phyloP scores from a whole-genome alignment of 805 yeast genomes.

The Hanseniaspora valbyensis region DNA sequence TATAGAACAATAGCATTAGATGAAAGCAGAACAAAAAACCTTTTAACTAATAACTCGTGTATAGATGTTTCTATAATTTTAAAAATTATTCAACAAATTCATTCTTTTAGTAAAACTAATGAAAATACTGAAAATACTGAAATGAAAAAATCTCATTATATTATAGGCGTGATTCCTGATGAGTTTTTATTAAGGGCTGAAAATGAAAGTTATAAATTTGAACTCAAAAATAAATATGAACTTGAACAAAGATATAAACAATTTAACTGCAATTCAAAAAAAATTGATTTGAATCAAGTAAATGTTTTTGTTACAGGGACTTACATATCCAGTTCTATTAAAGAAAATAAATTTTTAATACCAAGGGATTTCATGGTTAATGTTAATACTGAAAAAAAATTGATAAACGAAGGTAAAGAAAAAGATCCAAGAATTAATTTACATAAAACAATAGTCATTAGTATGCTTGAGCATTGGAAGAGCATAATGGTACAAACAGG shows the following conservation, averaged over 20 bases:
- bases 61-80: not conserved
- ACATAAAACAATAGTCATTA: slow-evolving; percentile 18
- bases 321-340: not conserved
- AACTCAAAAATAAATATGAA: not conserved
- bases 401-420: too few relatives aligned
- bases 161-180: not conserved
- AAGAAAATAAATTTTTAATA: not conserved
- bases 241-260: not conserved
- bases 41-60: not conserved
- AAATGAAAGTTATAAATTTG: not conserved
- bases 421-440: not conserved
- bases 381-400: too few relatives aligned
- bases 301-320: not conserved
- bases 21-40: not conserved
- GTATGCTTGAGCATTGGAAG: slow-evolving; percentile 21
- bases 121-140: not conserved
- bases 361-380: not conserved
- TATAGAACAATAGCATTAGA: not conserved
- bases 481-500: not conserved
- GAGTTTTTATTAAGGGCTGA: not conserved
- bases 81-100: not conserved
- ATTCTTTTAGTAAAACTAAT: not conserved
- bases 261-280: not conserved
- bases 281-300: not conserved
- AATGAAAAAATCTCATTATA: not conserved